Conservation (phyloP, 2,329 filamentous ascomycete species). For the Thielaviopsis punctulata region DNA sequence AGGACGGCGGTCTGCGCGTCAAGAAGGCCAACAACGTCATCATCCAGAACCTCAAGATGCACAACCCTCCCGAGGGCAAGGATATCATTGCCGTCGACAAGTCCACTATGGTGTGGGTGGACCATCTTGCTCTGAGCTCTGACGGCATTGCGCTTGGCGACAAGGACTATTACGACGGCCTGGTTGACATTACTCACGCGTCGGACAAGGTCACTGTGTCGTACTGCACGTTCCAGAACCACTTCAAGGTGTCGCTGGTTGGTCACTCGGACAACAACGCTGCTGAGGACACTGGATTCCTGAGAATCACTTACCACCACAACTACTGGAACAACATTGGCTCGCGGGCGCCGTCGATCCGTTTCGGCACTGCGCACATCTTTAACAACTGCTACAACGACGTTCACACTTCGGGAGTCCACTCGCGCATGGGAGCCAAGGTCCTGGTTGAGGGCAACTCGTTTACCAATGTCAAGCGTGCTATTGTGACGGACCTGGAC, state of each 20-base stretch:
- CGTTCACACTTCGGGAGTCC: constrained; percentile 30
- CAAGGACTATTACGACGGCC: constrained; percentile 28
- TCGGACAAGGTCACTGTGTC: constrained; percentile 27
- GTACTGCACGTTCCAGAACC: constrained; percentile 26
- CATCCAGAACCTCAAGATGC: constrained; percentile 36
- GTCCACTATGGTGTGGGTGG: constrained; percentile 31
- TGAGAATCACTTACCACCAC: constrained; percentile 42
- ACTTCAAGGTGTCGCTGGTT: constrained; percentile 39
- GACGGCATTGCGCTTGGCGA: constrained; percentile 18
- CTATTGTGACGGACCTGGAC: constrained; percentile 25
- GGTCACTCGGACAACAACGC: constrained; percentile 43
- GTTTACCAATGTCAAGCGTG: constrained; percentile 27
- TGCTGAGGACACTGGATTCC: constrained; percentile 37
- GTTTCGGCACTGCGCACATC: constrained; percentile 43
- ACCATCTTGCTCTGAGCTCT: constrained; percentile 26
- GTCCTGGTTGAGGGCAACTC: constrained; percentile 35
- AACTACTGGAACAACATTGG: constrained; percentile 45
- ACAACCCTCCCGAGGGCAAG: constrained; percentile 28
- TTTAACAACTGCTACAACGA: constrained; percentile 27
- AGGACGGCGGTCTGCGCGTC: constrained; percentile 29
- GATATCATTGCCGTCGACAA: constrained; percentile 34
- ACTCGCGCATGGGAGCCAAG: constrained; percentile 34
- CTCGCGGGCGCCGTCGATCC: constrained; percentile 39
- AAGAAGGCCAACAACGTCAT: constrained; percentile 35
- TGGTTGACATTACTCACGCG: constrained; percentile 27